Evolutionary conservation across 495 filamentous ascomycete genomes (phyloP), one percentile per base, ranked within the genome.

Genomic region (Aspergillus bridgeri): DNA sequence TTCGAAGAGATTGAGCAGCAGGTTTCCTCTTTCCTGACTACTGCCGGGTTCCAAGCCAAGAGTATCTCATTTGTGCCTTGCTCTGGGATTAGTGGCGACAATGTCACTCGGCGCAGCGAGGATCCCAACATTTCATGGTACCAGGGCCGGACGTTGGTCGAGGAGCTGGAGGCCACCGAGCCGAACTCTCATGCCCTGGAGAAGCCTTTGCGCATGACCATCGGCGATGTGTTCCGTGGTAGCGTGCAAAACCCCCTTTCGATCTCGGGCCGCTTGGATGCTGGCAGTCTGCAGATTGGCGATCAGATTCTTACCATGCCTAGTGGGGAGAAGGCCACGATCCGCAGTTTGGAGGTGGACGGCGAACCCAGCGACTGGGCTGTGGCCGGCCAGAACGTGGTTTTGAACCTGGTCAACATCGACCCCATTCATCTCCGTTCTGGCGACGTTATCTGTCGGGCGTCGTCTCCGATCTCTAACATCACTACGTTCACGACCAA

Each of bases 381-480:
- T 4, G 92, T 97, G n/a, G 94, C 92, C 2, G 92, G 95, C 15
- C 91, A 97, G 65, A 96, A 96, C 54, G 83, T 88, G 9, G 84
- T 86, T 2, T 72, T 98, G 19, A 89, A 96, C 65, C 80, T 98
- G 53, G 79, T 82, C n/a, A 89, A 90, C 55, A 92, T 96, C 65
- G 91, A 97, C 59, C 80, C 87, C 2, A 80, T 88, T 17, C 88
- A 96, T 65, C 81, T 98, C 8, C 85, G 85, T 45, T 80, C 85
- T 8, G 94, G 94, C 11, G 93, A 98, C 65, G 88, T 97, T 20
- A 71, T 96, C 38, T 96, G 92, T 74, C 78, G 83, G 44, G 78
- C 85, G 1, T 74, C 79, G 13, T 72, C 83, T 5, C 89, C 90
- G 0, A 87, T 96, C 44, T 69, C 75, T 11, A 86, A 85, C 55